Evolutionary conservation across 139 green algal genomes (phyloP), one percentile per base, ranked within the genome.

Genomic region (Chlorella sp.): DNA sequence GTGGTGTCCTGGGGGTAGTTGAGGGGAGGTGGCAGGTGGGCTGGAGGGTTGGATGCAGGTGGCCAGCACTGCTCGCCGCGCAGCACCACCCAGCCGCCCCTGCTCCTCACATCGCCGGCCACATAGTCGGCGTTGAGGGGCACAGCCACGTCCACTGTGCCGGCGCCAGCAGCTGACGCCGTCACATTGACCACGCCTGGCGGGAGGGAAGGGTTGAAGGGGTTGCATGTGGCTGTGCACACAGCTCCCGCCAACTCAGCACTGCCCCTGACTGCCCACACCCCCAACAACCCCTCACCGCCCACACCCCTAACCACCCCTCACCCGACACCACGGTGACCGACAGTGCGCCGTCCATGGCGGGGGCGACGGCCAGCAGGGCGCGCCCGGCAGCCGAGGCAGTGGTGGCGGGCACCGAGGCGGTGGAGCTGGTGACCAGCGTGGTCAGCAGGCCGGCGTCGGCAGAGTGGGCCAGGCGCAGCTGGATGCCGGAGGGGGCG

Each of bases 141-240:
- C 56, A 82, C 34, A 36, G 54, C 56, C 24, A 82, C 38, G 24
- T 36, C 54, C 11, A 82, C 24, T 6, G 56, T 56, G 76, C 76
- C 76, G 36, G 54, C 7, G 56, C 76, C 76, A 14, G 70, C 56
- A 8, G 72, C 56, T 11, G 56, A 70, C 38, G 56, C 56, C 24
- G 76, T 82, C 38, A 82, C 54, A 26, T 82, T 82, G 56, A 82
- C 54, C 36, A 56, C 56, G 13, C 76, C 76, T 73, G 74, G 56
- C 38, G 24, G 38, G 24, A 32, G 73, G 30, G 46, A 67, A 46
- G 34, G 72, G 69, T 2, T 28, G 20, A 36, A 30, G 36, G 36
- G 14, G 64, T 26, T 40, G 4, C 3, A 13, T 32, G 64, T 72
- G 11, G 30, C 26, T 40, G 32, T 26, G 64, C 30, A 40, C 64